These are phyloP conservation scores for Cruciata laevipes DNA, from an alignment of 257 asterid species.

Conservation along the genomic window DNA sequence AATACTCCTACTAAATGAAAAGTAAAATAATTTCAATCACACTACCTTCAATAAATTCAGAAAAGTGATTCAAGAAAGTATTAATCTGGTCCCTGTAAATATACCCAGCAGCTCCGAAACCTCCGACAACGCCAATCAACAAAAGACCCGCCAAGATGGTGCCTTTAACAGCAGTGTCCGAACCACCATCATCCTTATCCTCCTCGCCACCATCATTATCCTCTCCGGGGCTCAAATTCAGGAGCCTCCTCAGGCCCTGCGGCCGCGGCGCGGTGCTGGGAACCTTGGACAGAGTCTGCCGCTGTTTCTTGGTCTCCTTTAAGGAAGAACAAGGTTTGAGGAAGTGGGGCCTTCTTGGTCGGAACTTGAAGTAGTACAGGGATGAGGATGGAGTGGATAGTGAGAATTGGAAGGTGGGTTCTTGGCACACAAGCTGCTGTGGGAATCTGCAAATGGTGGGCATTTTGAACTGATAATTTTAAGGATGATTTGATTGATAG, in stretches of 20 bases:
- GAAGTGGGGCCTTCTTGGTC: constrained; percentile 59
- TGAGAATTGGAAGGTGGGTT: constrained; percentile 22
- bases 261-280: constrained; percentile 69
- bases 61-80: constrained; percentile 68
- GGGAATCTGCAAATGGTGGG: constrained; percentile 52
- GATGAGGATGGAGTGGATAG: constrained; percentile 15
- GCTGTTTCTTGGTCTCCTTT: constrained; percentile 64
- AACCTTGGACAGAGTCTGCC: constrained; percentile 43
- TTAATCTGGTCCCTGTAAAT: constrained; percentile 82
- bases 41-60: constrained; percentile 55
- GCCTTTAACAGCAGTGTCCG: constrained; percentile 58
- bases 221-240: constrained; percentile 52
- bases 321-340: constrained; percentile 79
- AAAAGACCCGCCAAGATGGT: constrained; percentile 50
- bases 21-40: background rate
- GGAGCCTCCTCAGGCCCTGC: constrained; percentile 39
- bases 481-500: constrained; percentile 6
- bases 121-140: constrained; percentile 63
- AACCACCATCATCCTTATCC: constrained; percentile 22
- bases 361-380: constrained; percentile 33
- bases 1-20: background rate
- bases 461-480: constrained; percentile 33
- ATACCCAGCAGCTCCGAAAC: constrained; percentile 77
- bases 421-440: constrained; percentile 20
- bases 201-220: constrained; percentile 29